Conservation (phyloP, 2,329 filamentous ascomycete species). For the Verticillium dahliae region DNA sequence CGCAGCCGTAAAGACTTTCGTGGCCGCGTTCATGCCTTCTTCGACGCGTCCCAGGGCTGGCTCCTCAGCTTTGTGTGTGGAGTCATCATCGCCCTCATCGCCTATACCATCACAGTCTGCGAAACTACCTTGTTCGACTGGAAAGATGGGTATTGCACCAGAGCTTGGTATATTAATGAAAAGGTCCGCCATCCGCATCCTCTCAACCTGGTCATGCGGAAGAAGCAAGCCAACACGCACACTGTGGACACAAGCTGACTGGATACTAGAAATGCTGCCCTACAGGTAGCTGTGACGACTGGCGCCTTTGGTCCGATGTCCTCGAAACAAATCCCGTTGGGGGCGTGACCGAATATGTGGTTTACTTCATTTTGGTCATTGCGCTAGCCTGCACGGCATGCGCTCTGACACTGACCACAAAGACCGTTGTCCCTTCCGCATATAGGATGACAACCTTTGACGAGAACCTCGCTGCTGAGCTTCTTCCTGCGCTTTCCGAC, state of each 20-base stretch:
- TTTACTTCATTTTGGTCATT: slow-evolving; percentile 70
- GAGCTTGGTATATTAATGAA: slow-evolving; percentile 66
- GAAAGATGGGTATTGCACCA: slow-evolving; percentile 80
- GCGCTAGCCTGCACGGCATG: slow-evolving; percentile 66
- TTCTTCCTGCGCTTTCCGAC: slow-evolving; percentile 22
- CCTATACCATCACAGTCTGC: slow-evolving; percentile 83
- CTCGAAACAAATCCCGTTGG: slow-evolving; percentile 37
- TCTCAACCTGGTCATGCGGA: no score
- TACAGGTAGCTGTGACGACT: slow-evolving; percentile 47
- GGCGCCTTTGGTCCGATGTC: slow-evolving; percentile 49
- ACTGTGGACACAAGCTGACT: not conserved
- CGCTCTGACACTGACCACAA: slow-evolving; percentile 78
- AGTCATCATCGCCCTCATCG: slow-evolving; percentile 74
- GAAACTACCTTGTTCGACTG: slow-evolving; percentile 82
- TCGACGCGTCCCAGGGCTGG: slow-evolving; percentile 91
- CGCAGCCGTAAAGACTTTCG: slow-evolving; percentile 76
- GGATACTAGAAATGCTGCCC: slow-evolving; percentile 45
- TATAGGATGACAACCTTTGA: slow-evolving; percentile 84
- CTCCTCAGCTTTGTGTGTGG: slow-evolving; percentile 87
- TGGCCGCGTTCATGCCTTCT: slow-evolving; percentile 68
- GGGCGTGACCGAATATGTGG: slow-evolving; percentile 61
- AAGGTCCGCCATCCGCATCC: slow-evolving; percentile 37
- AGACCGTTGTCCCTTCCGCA: slow-evolving; percentile 85
- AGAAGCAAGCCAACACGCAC: not conserved
- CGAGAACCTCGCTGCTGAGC: slow-evolving; percentile 77